These are phyloP conservation scores for Aspergillus sp. DNA, from an alignment of 2,329 filamentous ascomycete genomes.

Conservation along the genomic window DNA sequence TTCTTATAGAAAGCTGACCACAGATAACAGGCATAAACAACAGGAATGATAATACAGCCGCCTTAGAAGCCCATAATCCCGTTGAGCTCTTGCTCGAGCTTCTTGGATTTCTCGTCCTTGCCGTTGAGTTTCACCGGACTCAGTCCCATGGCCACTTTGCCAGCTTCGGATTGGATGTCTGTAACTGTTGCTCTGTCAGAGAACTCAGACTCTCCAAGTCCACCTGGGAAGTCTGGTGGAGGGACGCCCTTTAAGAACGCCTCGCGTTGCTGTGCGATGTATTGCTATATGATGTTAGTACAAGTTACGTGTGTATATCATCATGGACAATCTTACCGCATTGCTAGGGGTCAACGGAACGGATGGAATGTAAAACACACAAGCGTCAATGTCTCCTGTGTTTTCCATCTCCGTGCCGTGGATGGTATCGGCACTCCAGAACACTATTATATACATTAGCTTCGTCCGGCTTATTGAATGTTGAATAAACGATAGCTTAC, in stretches of 20 bases:
- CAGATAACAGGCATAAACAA: too few relatives aligned
- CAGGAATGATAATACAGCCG: too few relatives aligned
- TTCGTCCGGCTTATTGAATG: not conserved
- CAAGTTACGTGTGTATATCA: too few relatives aligned
- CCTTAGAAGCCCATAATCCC: too few relatives aligned
- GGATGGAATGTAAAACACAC: constrained; percentile 8
- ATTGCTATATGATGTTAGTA: not conserved
- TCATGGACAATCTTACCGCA: not conserved
- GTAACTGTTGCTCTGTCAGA: not conserved
- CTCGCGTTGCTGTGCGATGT: constrained; percentile 5
- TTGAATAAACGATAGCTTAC: not conserved
- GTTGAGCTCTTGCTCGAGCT: too few relatives aligned
- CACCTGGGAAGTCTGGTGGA: constrained; percentile 8
- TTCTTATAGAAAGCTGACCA: too few relatives aligned
- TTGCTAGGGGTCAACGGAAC: constrained; percentile 5
- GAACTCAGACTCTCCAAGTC: constrained; percentile 3
- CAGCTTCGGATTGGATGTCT: not conserved
- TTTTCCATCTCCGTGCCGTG: constrained; percentile 4
- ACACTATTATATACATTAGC: not conserved
- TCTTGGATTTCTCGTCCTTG: too few relatives aligned
- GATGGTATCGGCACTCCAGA: not conserved
- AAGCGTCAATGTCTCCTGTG: constrained; percentile 2
- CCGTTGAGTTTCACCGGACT: too few relatives aligned
- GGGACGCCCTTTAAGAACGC: constrained; percentile 5
- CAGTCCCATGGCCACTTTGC: too few relatives aligned